Evolutionary conservation across 2,329 filamentous ascomycete genomes (phyloP), one percentile per base, ranked within the genome.

Genomic region (Lachnellula arida): DNA sequence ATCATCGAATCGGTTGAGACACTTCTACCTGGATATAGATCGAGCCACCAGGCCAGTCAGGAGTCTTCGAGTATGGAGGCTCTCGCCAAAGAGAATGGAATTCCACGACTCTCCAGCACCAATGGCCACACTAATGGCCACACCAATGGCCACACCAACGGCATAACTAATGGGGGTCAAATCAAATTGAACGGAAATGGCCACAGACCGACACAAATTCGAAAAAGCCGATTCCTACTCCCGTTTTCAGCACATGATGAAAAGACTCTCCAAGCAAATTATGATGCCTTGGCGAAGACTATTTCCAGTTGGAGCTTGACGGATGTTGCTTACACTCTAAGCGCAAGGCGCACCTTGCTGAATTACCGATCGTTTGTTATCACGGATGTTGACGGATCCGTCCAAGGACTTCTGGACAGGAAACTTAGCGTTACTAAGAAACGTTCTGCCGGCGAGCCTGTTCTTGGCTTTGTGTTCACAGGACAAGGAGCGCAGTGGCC

Each of bases 401-500:
- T 23, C 34, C 25, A 17, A 50, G 22, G 11, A 37, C 28, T 49
- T 22, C 23, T n/a, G 23, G 23, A 25, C 23, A 25, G 23, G 23
- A 25, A 25, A 25, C 23, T 25, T 37, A 37, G 8, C 23, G 42
- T n/a, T 22, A 35, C 17, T 17, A 22, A 39, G 12, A 47, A 23
- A 8, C 46, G 11, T n/a, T 17, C 32, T 17, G 23, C 40, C 14
- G 23, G 19, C 23, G 23, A 12, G 15, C 49, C 49, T 15, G 19
- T 14, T 37, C 17, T 50, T 12, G 52, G 53, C 8, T 60, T 49
- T 17, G 57, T 57, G 2, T 60, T 59, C 42, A 56, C 52, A n/a
- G 58, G 59, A 7, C 57, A 61, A 40, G 59, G 59, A 1, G 57
- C 59, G 4, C 59, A 61, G 35, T 62, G 60, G 60, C 39, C 46